Conservation (phyloP, 2,329 filamentous ascomycete species). For the Fusarium oxysporum region DNA sequence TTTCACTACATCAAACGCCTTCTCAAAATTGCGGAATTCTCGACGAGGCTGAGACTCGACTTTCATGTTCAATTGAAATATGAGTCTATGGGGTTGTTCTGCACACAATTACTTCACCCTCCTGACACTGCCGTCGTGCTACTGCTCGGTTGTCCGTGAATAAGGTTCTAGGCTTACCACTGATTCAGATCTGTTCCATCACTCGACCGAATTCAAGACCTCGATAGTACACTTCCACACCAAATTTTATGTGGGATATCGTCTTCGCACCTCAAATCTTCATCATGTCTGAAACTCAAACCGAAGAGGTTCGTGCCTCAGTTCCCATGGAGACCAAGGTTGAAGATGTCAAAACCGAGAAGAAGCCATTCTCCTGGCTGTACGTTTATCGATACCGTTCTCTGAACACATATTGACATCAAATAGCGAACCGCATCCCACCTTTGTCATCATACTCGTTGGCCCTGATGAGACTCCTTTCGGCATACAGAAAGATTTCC, state of each 20-base stretch:
- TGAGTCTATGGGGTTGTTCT: not conserved
- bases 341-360: constrained; percentile 21
- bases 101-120: not conserved
- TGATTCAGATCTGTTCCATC: not conserved
- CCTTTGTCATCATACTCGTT: constrained; percentile 66
- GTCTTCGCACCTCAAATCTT: not conserved
- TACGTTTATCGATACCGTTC: constrained; percentile 35
- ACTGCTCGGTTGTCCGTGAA: constrained; percentile 15
- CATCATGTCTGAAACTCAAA: constrained; percentile 33
- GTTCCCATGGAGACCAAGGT: constrained; percentile 16
- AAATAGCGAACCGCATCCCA: constrained; percentile 64
- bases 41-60: no score
- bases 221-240: not conserved
- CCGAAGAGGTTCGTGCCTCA: constrained; percentile 15
- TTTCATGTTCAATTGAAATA: not conserved
- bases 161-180: constrained; percentile 22
- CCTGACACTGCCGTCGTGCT: not conserved
- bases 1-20: not conserved
- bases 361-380: constrained; percentile 54
- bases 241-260: not conserved
- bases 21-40: not conserved
- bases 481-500: constrained; percentile 69
- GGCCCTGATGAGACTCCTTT: constrained; percentile 65
- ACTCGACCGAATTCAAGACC: not conserved
- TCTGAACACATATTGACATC: constrained; percentile 15